Conservation (phyloP, 495 filamentous ascomycete genomes). For the Sabuloglossum arenarium region DNA sequence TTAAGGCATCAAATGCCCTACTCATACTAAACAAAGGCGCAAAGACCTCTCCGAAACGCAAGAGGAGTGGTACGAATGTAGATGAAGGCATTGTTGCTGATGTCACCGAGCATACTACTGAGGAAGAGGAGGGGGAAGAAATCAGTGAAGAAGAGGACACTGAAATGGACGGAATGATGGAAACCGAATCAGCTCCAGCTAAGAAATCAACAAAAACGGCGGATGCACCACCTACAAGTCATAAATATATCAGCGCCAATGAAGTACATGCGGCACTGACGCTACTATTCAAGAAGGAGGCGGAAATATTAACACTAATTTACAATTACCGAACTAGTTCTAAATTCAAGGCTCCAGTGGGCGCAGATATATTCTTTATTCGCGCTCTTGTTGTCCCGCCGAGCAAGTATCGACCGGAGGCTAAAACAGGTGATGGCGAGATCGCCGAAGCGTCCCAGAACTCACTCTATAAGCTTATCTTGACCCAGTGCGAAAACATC, state of each 20-base stretch:
- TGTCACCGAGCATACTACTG: slow-evolving; percentile 14
- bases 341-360: slow-evolving; percentile 27
- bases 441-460: slow-evolving; percentile 78
- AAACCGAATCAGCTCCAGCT: slow-evolving; percentile 22
- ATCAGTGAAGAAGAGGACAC: slow-evolving; percentile 14
- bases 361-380: slow-evolving; percentile 85
- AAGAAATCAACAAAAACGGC: slow-evolving; percentile 12
- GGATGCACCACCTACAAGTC: slow-evolving; percentile 17
- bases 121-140: slow-evolving; percentile 19
- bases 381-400: slow-evolving; percentile 69
- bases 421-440: slow-evolving; percentile 51
- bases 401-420: slow-evolving; percentile 78
- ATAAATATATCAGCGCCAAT: slow-evolving; percentile 49
- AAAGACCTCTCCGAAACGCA: slow-evolving; percentile 10
- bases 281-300: slow-evolving; percentile 70
- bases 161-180: slow-evolving; percentile 7
- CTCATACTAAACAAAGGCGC: slow-evolving; percentile 16
- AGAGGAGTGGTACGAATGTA: slow-evolving; percentile 14
- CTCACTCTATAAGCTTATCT: slow-evolving; percentile 55
- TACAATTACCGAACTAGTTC: slow-evolving; percentile 50
- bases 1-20: slow-evolving; percentile 42
- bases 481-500: slow-evolving; percentile 47
- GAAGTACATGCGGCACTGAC: slow-evolving; percentile 58
- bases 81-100: slow-evolving; percentile 20
- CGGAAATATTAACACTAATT: slow-evolving; percentile 56